phyloP scores from a whole-genome alignment of 2,329 filamentous ascomycete genomes.

The Cladophialophora exuberans region DNA sequence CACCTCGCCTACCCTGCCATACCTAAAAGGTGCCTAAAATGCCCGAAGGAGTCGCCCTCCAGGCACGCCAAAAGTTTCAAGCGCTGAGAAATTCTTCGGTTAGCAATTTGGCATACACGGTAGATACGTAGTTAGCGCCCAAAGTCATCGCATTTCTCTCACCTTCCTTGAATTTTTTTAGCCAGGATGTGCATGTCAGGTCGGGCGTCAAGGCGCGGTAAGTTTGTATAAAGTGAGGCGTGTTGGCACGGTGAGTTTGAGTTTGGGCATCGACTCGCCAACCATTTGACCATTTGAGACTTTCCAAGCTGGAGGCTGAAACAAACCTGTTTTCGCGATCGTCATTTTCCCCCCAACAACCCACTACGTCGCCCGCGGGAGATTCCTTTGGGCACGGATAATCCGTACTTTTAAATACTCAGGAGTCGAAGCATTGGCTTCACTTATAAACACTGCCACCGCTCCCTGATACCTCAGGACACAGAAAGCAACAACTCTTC shows the following conservation, averaged over 20 bases:
- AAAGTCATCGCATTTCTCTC: constrained; percentile 6
- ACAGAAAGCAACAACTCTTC: no score
- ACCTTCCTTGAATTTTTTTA: neutral
- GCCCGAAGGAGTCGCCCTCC: neutral
- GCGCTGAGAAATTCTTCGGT: neutral
- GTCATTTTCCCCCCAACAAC: neutral
- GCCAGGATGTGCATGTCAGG: constrained; percentile 6
- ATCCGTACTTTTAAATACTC: no score
- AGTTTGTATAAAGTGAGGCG: constrained; percentile 13
- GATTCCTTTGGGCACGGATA: no score
- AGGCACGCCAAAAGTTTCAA: constrained; percentile 5
- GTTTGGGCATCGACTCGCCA: constrained; percentile 22
- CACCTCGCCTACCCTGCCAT: neutral
- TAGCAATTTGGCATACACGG: constrained; percentile 13
- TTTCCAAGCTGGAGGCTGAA: no score
- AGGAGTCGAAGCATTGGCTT: no score
- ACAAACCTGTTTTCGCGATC: constrained; percentile 16
- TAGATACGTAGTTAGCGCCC: no score
- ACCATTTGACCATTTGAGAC: neutral
- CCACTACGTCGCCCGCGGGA: no score
- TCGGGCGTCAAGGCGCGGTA: constrained; percentile 9
- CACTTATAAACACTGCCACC: no score
- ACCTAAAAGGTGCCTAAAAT: no score
- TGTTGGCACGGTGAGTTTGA: constrained; percentile 3
- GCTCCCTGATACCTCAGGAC: no score